Base-by-base conservation (phyloP, 2,329 filamentous ascomycete genomes). In the Westerdykella sp. region DNA sequence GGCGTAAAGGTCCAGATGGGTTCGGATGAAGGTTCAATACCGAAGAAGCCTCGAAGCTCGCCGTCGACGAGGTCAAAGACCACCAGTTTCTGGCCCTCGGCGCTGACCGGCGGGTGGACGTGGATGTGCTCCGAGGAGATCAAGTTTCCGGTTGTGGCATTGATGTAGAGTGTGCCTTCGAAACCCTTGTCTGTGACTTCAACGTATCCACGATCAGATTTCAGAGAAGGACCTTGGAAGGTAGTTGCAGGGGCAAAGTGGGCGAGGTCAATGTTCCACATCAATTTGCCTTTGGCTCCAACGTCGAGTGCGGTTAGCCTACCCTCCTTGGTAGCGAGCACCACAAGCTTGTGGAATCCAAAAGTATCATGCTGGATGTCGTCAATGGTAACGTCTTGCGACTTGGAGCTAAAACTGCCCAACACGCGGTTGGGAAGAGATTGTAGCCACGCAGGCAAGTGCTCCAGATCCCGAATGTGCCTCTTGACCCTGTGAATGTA, bases 401-500 rank as follows among this genome's bases (percentile, higher is more conserved):
- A 72, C 50, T 80, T 83, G 47, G 69, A 69, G 16, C 69, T 48
- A 18, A 74, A 59, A 30, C 63, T 70, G 37, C 77, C 77, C 2
- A 89, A 57, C 12, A 96, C 69, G 18, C 82, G 80, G 35, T 74
- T 69, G 4, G 88, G 88, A 9, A 96, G 72, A 13, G 73, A 73
- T 48, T 80, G 75, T 2, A 95, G 67, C 69, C 84, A 94, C 1
- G 74, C 77, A 1, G 90, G 90, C 4, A 97, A 74, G 54, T 84
- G 74, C 59, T 85, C 74, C 32, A 96, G 73, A 51, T 96, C 93
- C 37, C 80, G 74, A 12, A 88, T 57, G 61, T 98, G 93, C 37
- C 93, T 85, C 50, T 78, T 84, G 12, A 95, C 75, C 12, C 93
- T 84, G 68, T 96, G 89, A 22, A 91, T 70, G 59, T 95, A 98